A percentile compares a stretch with the other conserved stretches of the same genome.
These are phyloP conservation scores for Glycyrrhiza uralensis DNA, from an alignment of 306 rosid genomes.

Conservation along the genomic window DNA sequence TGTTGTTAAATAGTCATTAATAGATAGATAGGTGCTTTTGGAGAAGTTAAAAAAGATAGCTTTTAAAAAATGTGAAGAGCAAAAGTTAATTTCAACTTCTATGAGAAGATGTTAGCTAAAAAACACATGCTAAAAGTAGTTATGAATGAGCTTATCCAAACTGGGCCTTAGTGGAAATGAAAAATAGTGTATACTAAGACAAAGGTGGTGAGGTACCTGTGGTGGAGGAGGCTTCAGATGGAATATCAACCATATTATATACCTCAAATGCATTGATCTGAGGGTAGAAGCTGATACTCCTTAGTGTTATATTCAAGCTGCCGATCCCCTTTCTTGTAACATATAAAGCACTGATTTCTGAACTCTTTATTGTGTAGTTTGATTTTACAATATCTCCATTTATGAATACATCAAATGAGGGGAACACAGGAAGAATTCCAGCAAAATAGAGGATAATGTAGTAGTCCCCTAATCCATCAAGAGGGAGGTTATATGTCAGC, in stretches of 20 bases:
- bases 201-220: conserved; percentile 56
- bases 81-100: no score
- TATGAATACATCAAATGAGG: conserved; percentile 69
- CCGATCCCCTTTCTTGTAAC: conserved; percentile 40
- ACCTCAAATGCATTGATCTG: conserved; percentile 91
- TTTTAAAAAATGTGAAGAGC: no score
- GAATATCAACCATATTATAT: conserved; percentile 68
- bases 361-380: conserved; percentile 54
- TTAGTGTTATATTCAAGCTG: conserved; percentile 66
- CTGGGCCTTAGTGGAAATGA: background rate
- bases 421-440: conserved; percentile 69
- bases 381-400: conserved; percentile 61
- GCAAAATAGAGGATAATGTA: conserved; percentile 85
- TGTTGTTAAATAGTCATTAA: no score
- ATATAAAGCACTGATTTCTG: conserved; percentile 62
- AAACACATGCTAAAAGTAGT: no score
- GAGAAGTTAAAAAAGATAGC: no score
- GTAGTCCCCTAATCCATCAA: conserved; percentile 61
- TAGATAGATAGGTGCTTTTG: no score
- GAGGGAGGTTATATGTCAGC: conserved; percentile 63
- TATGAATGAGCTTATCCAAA: no score
- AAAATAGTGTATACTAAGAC: background rate
- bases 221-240: conserved; percentile 79
- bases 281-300: conserved; percentile 59
- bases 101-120: no score